A percentile compares a stretch with the other conserved stretches of the same genome.
phyloP scores from a whole-genome alignment of 2,329 filamentous ascomycete species.

The Exophiala dermatitidis region DNA sequence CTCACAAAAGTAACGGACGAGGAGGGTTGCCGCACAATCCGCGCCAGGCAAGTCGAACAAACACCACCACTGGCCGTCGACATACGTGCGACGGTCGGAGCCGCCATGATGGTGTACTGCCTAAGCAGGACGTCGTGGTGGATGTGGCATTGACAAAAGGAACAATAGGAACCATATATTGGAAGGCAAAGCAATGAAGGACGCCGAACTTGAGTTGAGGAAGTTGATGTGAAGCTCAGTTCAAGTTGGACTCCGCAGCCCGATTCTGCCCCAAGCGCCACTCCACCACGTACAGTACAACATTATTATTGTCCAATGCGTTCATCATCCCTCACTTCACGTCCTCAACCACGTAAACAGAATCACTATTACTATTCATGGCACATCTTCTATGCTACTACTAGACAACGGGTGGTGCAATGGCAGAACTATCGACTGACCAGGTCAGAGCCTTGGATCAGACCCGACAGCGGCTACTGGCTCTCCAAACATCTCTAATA shows the following conservation, averaged over 20 bases:
- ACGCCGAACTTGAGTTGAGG: neutral
- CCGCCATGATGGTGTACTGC: conserved; percentile 14
- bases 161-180: too few species aligned
- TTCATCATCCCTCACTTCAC: neutral
- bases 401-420: conserved; percentile 14
- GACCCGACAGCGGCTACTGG: conserved; percentile 59
- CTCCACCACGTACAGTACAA: neutral
- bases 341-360: neutral
- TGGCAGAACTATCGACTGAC: conserved; percentile 36
- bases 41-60: conserved; percentile 18
- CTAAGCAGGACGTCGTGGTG: conserved; percentile 1
- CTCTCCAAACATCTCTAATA: conserved; percentile 61
- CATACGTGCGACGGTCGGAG: conserved; percentile 19
- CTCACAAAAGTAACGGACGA: conserved; percentile 9
- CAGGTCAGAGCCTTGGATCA: conserved; percentile 60
- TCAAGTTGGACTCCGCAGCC: neutral
- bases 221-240: neutral
- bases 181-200: neutral
- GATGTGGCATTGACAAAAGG: conserved; percentile 1
- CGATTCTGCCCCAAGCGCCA: neutral
- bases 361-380: neutral
- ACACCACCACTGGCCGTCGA: conserved; percentile 5
- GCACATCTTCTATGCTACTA: neutral
- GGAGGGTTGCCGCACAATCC: conserved; percentile 8
- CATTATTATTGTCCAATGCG: neutral